Evolutionary conservation across 192 early-diverging fungal species (phyloP).

Genomic region (Coemansia sp.): DNA sequence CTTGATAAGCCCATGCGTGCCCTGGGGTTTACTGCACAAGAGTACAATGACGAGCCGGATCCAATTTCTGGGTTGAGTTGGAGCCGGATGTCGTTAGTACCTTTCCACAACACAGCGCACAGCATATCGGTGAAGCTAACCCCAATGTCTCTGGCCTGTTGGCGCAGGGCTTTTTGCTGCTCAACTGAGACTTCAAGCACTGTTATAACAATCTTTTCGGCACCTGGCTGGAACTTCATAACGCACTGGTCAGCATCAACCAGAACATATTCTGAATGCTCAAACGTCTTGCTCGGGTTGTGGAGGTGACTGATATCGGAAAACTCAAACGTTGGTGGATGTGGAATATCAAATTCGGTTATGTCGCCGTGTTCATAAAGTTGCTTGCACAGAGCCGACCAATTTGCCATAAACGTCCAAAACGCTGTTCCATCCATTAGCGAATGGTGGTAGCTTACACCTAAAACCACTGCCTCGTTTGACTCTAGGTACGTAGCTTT

Average conservation of each 20-base stretch:
- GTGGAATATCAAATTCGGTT: slow-evolving; percentile 13
- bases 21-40: slow-evolving; percentile 46
- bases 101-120: slow-evolving; percentile 48
- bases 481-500: slow-evolving; percentile 32
- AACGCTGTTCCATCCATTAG: slow-evolving; percentile 50
- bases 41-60: slow-evolving; percentile 23
- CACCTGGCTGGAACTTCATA: slow-evolving; percentile 19
- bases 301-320: slow-evolving; percentile 21
- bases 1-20: slow-evolving; percentile 16
- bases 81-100: slow-evolving; percentile 19
- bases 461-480: slow-evolving; percentile 25
- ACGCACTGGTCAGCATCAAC: slow-evolving; percentile 21
- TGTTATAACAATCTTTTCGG: slow-evolving; percentile 24
- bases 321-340: slow-evolving; percentile 42
- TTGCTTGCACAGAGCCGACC: slow-evolving; percentile 32
- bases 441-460: slow-evolving; percentile 48
- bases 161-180: slow-evolving; percentile 35
- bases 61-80: slow-evolving; percentile 16
- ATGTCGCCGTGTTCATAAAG: neutral
- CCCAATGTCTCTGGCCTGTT: slow-evolving; percentile 18
- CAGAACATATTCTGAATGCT: slow-evolving; percentile 38
- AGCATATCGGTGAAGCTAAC: slow-evolving; percentile 39
- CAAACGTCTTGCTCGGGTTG: slow-evolving; percentile 11
- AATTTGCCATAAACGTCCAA: slow-evolving; percentile 51
- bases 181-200: slow-evolving; percentile 19